Conservation (phyloP, 2,329 filamentous ascomycete genomes). For the Penicillium hordei region DNA sequence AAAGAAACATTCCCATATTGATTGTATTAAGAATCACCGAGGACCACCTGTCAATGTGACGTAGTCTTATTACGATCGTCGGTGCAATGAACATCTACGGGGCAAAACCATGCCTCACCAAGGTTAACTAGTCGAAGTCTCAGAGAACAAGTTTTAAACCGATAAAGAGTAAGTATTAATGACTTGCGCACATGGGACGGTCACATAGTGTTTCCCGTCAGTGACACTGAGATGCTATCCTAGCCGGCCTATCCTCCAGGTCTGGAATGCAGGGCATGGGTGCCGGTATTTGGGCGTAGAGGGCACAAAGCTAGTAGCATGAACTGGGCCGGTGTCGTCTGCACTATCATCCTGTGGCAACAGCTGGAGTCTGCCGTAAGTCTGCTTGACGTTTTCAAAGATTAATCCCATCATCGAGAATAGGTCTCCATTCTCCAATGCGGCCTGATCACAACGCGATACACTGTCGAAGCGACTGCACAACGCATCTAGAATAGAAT, state of each 20-base stretch:
- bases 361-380: not conserved
- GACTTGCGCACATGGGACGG: no score
- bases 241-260: not conserved
- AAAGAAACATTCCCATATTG: no score
- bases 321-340: not conserved
- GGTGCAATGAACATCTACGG: no score
- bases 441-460: not conserved
- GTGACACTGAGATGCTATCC: not conserved
- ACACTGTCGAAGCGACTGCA: not conserved
- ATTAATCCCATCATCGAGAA: not conserved
- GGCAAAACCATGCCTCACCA: no score
- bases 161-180: no score
- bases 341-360: not conserved
- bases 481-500: not conserved
- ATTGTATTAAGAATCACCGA: no score
- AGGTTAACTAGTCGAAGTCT: no score
- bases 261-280: not conserved
- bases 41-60: no score
- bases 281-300: not conserved
- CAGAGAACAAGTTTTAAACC: no score
- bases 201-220: no score
- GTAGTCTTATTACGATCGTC: no score
- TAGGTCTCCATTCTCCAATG: not conserved
- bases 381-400: not conserved
- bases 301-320: not conserved